Conservation (phyloP, 1,139 yeast species). For the Ashbya aceris region DNA sequence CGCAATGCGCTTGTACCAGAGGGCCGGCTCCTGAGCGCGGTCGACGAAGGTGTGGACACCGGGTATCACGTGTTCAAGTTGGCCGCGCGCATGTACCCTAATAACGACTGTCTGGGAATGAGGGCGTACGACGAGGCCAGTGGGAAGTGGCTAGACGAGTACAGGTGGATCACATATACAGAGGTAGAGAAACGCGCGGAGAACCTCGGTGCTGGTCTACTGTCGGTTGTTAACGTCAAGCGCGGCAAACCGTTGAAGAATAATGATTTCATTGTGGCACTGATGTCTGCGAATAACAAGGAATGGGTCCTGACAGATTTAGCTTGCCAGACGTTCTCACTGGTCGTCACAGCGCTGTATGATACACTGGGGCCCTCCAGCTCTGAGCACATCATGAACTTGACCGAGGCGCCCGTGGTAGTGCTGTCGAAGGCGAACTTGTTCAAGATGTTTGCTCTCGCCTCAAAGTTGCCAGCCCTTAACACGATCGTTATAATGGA, state of each 20-base stretch:
- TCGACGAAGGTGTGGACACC: slow-evolving; percentile 45
- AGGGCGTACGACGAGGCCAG: slow-evolving; percentile 37
- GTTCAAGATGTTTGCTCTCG: slow-evolving; percentile 34
- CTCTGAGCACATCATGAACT: slow-evolving; percentile 46
- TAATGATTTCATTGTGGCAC: slow-evolving; percentile 41
- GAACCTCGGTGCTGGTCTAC: slow-evolving; percentile 57
- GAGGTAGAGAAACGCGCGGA: slow-evolving; percentile 36
- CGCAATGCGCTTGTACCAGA: slow-evolving; percentile 38
- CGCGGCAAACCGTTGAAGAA: slow-evolving; percentile 29
- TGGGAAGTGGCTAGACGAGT: slow-evolving; percentile 36
- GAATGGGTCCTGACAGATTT: slow-evolving; percentile 58
- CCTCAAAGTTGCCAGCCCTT: slow-evolving; percentile 32
- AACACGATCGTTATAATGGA: slow-evolving; percentile 47
- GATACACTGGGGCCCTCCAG: slow-evolving; percentile 57
- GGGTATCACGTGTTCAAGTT: slow-evolving; percentile 41
- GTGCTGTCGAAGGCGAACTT: slow-evolving; percentile 42
- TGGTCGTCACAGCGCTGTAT: slow-evolving; percentile 51
- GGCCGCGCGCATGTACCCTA: slow-evolving; percentile 32
- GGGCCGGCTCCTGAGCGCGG: slow-evolving; percentile 33
- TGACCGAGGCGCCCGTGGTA: slow-evolving; percentile 51
- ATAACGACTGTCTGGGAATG: slow-evolving; percentile 43
- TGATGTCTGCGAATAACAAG: slow-evolving; percentile 46
- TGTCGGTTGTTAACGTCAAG: slow-evolving; percentile 39
- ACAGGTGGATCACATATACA: slow-evolving; percentile 41
- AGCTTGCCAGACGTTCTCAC: slow-evolving; percentile 44